Evolutionary conservation across 1,139 yeast genomes (phyloP), one percentile per base, ranked within the genome.

Genomic region (Protomyces inouyei): DNA sequence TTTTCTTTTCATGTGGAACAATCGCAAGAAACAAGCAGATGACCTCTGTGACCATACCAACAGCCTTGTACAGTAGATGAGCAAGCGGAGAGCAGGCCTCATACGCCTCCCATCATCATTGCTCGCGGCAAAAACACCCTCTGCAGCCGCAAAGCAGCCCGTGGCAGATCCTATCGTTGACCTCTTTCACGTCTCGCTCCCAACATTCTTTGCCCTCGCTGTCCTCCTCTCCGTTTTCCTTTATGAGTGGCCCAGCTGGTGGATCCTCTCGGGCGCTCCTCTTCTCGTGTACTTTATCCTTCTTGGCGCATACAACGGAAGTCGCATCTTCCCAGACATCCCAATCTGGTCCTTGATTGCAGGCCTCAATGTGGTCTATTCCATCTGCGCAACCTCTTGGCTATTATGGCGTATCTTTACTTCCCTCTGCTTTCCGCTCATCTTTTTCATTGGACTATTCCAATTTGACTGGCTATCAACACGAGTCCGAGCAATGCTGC

Each of bases 241-340:
- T 4, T 59, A 59, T 51, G 63, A 59, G 23, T 59, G 63, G 63
- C 57, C 63, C 10, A 8, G 52, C 16, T 59, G 63, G 63, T 59
- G 63, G 63, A 9, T 59, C 3, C 40, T 59, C n/a, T 59, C 63
- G 6, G 63, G 63, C 4, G 16, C 63, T 3, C 63, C 63, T 37
- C 37, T 59, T 10, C 57, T 59, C 43, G 45, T 55, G 14, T 59
- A 59, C 52, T 38, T 59, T 12, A 52, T 59, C 28, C 45, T 59
- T 2, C 48, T 59, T 16, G 63, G 57, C 28, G 63, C 63, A 8
- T 38, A 56, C 28, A 38, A 28, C 3, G 63, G 63, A 16, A 52
- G 38, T 28, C 56, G 63, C 12, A 59, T 59, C 57, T 38, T 59
- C 40, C 63, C 63, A 12, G 35, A 38, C 45, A 3, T 59, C 4